Conservation (phyloP, 441 rosid species). For the Euphorbia celastroides region DNA sequence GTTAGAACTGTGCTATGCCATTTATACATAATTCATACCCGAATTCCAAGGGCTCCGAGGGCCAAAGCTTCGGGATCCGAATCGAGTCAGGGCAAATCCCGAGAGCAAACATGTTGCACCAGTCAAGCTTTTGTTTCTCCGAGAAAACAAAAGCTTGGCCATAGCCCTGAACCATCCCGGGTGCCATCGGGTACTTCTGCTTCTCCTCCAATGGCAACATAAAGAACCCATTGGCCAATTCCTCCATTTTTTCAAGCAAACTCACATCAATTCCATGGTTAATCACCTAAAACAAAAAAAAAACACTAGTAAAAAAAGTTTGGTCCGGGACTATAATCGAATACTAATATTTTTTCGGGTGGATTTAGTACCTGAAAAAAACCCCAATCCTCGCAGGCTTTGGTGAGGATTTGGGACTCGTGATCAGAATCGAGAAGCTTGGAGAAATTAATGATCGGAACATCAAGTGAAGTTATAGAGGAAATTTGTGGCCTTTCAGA, state of each 20-base stretch:
- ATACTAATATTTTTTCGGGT: too few relatives aligned
- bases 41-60: conserved; percentile 54
- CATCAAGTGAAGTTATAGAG: not conserved
- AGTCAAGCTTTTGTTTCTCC: conserved; percentile 47
- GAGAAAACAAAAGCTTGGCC: conserved; percentile 52
- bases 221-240: conserved; percentile 36
- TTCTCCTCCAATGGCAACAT: conserved; percentile 39
- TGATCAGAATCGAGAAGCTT: conserved; percentile 16
- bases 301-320: too few relatives aligned
- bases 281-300: conserved; percentile 26
- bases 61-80: conserved; percentile 74
- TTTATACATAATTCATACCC: too few relatives aligned
- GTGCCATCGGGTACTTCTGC: conserved; percentile 41
- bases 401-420: conserved; percentile 13
- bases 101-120: conserved; percentile 53
- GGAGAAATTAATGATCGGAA: conserved; percentile 37
- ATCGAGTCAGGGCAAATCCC: conserved; percentile 35
- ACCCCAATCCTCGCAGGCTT: conserved; percentile 46
- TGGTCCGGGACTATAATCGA: too few relatives aligned
- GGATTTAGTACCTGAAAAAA: conserved; percentile 35
- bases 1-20: too few relatives aligned
- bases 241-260: conserved; percentile 34
- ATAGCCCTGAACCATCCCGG: conserved; percentile 46
- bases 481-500: conserved; percentile 25
- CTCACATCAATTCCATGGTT: conserved; percentile 37